Conservation (phyloP, 129 eudicot genomes). For the Pittosporum tobira region DNA sequence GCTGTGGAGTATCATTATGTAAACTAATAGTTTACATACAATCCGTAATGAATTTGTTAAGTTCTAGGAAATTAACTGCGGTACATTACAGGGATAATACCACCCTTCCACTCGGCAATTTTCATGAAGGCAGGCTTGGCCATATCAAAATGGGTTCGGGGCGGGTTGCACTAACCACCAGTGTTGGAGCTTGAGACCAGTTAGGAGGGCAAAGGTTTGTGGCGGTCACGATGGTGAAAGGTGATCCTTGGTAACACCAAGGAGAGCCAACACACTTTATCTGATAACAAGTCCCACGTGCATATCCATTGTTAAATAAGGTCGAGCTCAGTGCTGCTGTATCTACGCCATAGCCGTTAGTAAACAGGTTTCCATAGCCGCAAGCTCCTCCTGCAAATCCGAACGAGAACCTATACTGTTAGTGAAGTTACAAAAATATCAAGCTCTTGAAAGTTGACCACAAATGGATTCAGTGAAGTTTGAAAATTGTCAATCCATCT, state of each 20-base stretch:
- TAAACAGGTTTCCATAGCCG: constrained; percentile 71
- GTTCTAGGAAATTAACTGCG: no score
- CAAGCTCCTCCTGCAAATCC: constrained; percentile 76
- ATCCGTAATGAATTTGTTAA: no score
- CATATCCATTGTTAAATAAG: constrained; percentile 60
- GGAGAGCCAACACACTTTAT: constrained; percentile 44
- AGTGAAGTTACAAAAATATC: background rate
- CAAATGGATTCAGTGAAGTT: no score
- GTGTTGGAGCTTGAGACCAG: constrained; percentile 44
- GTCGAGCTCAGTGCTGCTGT: constrained; percentile 87
- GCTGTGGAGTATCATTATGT: no score
- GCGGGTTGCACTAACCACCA: constrained; percentile 99
- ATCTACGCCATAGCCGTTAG: constrained; percentile 61
- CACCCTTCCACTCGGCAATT: constrained; percentile 78
- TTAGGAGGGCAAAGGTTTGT: constrained; percentile 94
- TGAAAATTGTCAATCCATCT: no score
- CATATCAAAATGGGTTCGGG: constrained; percentile 82
- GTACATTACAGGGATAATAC: constrained; percentile 75
- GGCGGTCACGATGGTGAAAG: constrained; percentile 52
- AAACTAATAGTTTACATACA: no score
- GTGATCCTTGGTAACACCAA: constrained; percentile 55
- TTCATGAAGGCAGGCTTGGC: constrained; percentile 89
- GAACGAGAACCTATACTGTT: background rate
- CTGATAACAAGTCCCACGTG: constrained; percentile 79
- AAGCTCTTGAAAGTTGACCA: no score